Evolutionary conservation across 1,139 yeast species (phyloP).

Genomic region (Lizanozyma gosingica): DNA sequence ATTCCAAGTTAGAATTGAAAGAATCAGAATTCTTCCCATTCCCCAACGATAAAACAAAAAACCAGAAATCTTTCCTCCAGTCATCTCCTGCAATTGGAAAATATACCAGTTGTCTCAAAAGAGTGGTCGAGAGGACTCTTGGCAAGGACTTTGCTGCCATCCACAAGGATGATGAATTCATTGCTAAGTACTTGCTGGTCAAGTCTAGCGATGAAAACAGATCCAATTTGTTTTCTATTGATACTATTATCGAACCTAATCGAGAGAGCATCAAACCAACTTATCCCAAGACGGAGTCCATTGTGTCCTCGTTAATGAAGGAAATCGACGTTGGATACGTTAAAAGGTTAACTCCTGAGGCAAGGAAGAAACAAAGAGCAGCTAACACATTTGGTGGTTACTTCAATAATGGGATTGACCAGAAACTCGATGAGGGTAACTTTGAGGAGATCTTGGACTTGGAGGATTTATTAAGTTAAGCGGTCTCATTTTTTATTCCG

Average conservation of each 20-base stretch:
- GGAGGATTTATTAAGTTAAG: not conserved
- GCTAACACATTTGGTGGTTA: not conserved
- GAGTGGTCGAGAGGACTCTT: constrained; percentile 7
- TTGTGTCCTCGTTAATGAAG: constrained; percentile 9
- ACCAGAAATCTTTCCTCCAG: constrained; percentile 4
- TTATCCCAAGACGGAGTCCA: not conserved
- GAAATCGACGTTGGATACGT: constrained; percentile 13
- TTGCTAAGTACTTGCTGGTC: constrained; percentile 18
- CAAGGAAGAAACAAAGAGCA: constrained; percentile 8
- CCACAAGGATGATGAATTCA: constrained; percentile 11
- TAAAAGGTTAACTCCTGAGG: constrained; percentile 8
- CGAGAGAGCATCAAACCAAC: constrained; percentile 5
- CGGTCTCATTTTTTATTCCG: no score
- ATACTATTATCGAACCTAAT: constrained; percentile 19
- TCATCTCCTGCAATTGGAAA: constrained; percentile 10
- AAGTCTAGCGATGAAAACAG: constrained; percentile 6
- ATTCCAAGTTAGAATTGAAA: not conserved
- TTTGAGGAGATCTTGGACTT: not conserved
- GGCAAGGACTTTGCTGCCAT: constrained; percentile 6
- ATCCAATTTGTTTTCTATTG: constrained; percentile 23
- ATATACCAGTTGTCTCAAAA: constrained; percentile 6
- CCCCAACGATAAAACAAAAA: not conserved
- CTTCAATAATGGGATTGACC: not conserved
- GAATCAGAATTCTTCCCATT: not conserved
- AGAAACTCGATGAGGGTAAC: not conserved